Base-by-base conservation (phyloP, 768 basidiomycete genomes). In the Auricularia sp. region DNA sequence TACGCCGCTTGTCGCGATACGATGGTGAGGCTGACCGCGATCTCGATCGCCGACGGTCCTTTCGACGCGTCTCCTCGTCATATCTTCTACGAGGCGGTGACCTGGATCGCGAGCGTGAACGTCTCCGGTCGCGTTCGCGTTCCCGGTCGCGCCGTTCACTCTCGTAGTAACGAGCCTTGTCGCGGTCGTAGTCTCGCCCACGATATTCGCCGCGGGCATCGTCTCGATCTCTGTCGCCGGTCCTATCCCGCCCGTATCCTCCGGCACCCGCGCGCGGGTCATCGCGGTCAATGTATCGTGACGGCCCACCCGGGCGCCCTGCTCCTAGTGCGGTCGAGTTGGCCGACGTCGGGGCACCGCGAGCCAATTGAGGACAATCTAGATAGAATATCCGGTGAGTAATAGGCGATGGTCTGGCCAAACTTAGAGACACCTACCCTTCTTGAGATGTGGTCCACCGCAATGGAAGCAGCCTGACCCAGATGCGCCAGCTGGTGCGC, bases 391-490 rank as follows among this genome's bases (percentile, higher is more conserved):
- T 42, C 29, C 29, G 29, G 35, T 44, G 14, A 64, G 29, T 14
- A 43, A 33, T n/a, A 21, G 36, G 7, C n/a, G 35, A 14, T 6
- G 23, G 5, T 23, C 12, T 4, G 51, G 36, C 23, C 51, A 62
- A 16, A 56, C 2, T 59, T 8, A 8, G 14, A 61, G 23, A 53
- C 23, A 11, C 73, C 29, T 66, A 90, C 93, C 93, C 81, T 89
- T 91, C 74, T 92, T 93, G 39, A 96, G 77, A 79, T 98, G 96
- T 5, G 91, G 89, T 0, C 95, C 95, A 5, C 96, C 96, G 72
- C 97, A 99, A 42, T 85, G 73, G 79, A 96, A 99, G 73, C 97
- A 99, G 0, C 91, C 93, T 7, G 53, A 54, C 18, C 53, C 29
- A n/a, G 53, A 54, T 12, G n/a, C 56, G 33, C 56, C 29, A 34